Conservation (phyloP, 2,329 filamentous ascomycete genomes). For the Pseudogymnoascus sp. region DNA sequence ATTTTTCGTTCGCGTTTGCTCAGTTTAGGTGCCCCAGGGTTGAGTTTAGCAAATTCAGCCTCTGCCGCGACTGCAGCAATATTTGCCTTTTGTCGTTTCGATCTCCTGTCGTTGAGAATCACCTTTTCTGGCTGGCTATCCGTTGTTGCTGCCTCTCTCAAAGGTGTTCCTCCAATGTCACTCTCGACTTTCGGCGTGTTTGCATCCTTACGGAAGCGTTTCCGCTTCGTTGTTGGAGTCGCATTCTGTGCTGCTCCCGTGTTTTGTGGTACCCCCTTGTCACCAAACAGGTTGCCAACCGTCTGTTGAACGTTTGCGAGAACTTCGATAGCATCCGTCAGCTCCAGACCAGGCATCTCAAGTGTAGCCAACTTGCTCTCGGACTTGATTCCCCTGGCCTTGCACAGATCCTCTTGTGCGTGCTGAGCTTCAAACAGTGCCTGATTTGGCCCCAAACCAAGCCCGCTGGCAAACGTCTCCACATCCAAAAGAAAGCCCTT, state of each 20-base stretch:
- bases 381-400: not conserved
- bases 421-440: slow-evolving; percentile 1
- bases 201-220: not conserved
- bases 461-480: not conserved
- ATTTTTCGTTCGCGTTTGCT: not conserved
- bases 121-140: not conserved
- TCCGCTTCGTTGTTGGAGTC: not conserved
- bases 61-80: not conserved
- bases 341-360: not conserved
- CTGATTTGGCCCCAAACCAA: not conserved
- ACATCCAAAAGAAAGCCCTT: not conserved
- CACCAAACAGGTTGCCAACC: not conserved
- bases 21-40: not conserved
- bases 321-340: not conserved
- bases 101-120: not conserved
- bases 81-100: not conserved
- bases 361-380: not conserved
- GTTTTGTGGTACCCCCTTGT: not conserved
- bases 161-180: not conserved
- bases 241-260: not conserved
- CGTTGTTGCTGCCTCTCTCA: not conserved
- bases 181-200: not conserved
- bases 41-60: not conserved
- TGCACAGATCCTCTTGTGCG: not conserved
- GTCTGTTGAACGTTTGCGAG: not conserved